phyloP scores from a whole-genome alignment of 257 asterid genomes.

The Lycium ferocissimum region DNA sequence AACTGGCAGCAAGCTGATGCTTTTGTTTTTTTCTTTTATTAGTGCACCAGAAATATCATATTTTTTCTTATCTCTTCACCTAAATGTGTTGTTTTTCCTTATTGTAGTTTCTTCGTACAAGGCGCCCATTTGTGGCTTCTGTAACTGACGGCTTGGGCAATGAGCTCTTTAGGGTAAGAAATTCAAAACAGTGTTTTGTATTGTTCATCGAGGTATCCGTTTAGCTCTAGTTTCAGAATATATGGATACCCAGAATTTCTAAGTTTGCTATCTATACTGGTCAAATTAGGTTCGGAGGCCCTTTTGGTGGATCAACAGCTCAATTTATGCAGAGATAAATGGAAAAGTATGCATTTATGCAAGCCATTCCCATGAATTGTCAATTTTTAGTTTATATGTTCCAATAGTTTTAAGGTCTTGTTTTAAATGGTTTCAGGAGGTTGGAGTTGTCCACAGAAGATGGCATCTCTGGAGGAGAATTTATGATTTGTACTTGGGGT shows the following conservation, averaged over 20 bases:
- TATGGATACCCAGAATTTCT: constrained; percentile 1
- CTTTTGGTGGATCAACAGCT: constrained; percentile 99
- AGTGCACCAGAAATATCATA: background rate
- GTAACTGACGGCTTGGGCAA: constrained; percentile 81
- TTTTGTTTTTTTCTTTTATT: background rate
- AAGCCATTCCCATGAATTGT: constrained; percentile 9
- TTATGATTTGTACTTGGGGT: constrained; percentile 96
- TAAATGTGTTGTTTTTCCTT: constrained; percentile 33
- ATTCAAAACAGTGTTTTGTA: constrained; percentile 16
- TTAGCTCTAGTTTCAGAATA: constrained; percentile 23
- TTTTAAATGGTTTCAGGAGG: constrained; percentile 55
- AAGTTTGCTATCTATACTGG: constrained; percentile 16
- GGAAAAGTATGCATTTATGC: constrained; percentile 63
- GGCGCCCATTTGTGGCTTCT: constrained; percentile 88
- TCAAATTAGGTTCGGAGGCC: constrained; percentile 83
- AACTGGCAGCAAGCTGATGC: background rate
- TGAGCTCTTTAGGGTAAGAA: constrained; percentile 82
- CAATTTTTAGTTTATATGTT: constrained; percentile 22
- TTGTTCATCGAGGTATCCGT: background rate
- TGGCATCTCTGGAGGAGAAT: constrained; percentile 99
- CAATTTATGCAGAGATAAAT: constrained; percentile 90
- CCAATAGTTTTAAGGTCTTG: constrained; percentile 12
- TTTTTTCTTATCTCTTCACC: background rate
- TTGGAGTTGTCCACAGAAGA: constrained; percentile 98
- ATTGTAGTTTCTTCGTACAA: constrained; percentile 75